Base-by-base conservation (phyloP, 805 yeast species). In the Pichia scutulata region DNA sequence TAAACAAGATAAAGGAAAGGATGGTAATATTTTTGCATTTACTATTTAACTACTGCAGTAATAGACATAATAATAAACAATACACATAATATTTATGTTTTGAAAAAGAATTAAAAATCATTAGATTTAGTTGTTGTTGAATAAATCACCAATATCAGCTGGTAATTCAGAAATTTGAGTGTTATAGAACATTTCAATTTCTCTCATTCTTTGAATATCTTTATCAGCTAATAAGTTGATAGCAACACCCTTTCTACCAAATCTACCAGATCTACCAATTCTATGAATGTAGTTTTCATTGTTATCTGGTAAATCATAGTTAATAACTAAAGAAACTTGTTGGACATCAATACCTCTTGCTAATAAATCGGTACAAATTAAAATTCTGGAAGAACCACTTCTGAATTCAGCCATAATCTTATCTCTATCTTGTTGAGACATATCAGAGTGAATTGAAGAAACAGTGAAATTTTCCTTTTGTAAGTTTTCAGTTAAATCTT, bases 301-400 rank as follows among this genome's bases (percentile, higher is more conserved):
- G 77, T 93, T 89, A 57, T 80, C 70, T 50, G 99, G 98, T 68
- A 92, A 74, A 70, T 92, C 99, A 73, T 87, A 92, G 78, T 92
- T 92, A 64, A 92, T 88, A 53, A 92, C 99, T 59, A 92, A 73
- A 13, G 97, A 90, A 45, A 92, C 97, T 68, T 92, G 98, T 75
- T 92, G 99, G 54, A 92, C 98, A 71, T 92, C 99, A 58, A 92
- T 93, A 66, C 99, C 99, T 72, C 99, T 80, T 46, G 99, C 99
- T 84, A 92, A 86, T 63, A 93, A 86, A 71, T 93, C 99, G 41
- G 99, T 93, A 59, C 97, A 85, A 66, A 93, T 93, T 67, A 93
- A 75, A 46, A 93, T 92, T 67, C 99, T 81, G 49, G 97, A 87
- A 58, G 86, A 81, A 53, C 99, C 99, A 52, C 85, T 76, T 70